Base-by-base conservation (phyloP, 2,329 filamentous ascomycete species). In the Aspergillus fijiensis region DNA sequence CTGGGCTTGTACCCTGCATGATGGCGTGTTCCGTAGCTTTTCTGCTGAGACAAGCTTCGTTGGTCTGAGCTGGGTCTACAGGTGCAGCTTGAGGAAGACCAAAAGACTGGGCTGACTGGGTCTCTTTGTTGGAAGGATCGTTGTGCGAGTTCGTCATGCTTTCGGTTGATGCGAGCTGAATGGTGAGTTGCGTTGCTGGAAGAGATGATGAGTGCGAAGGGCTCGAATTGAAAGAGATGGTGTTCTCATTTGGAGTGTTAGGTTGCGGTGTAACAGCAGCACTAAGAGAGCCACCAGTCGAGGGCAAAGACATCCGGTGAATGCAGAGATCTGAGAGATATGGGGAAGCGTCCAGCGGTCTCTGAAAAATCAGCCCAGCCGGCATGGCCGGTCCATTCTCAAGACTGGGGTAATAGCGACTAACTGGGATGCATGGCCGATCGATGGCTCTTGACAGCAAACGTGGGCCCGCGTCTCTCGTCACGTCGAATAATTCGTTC, bases 401-500 rank as follows among this genome's bases (percentile, higher is more conserved):
- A 21, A 51, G 45, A 3, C 59, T 21, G 6, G 65, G 62, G 47
- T 69, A 70, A 45, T 60, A 60, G n/a, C 67, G 63, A 49, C 71
- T 73, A 29, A 72, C 53, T 21, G 70, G 70, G 21, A 60, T 10
- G 12, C 9, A 48, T 57, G 48, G 12, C 14, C 31, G 6, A 35
- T 60, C 53, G 5, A 59, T 11, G 45, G 60, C 31, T 19, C 64
- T 51, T 9, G 62, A 59, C 54, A 76, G 51, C 7, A 75, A 63
- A n/a, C 74, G 67, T 56, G 74, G 73, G 1, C 74, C 74, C 42
- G 65, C 65, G 58, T 75, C 72, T 21, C 68, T 63, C 3, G 47
- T 54, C 7, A 65, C 35, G n/a, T 68, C 61, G 11, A 61, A 48
- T 7, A 71, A 7, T 3, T 71, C 65, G 0, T 19, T 16, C 12